Evolutionary conservation across 768 basidiomycete species (phyloP).

Genomic region (Crucibulum laeve): DNA sequence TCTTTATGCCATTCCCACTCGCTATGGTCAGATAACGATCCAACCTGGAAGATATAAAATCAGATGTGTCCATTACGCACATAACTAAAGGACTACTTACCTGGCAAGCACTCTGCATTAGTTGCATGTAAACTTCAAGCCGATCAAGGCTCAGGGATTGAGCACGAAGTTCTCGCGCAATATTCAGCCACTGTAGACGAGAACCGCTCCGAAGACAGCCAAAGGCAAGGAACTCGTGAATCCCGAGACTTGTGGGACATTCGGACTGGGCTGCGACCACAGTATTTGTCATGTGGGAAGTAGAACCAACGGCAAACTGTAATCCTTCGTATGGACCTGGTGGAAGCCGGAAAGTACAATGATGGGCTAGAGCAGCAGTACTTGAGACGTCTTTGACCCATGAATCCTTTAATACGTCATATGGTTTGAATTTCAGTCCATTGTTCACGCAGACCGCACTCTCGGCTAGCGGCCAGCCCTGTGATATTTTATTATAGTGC

Average conservation of each 20-base stretch:
- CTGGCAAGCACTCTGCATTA: slow-evolving; percentile 42
- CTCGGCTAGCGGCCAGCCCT: slow-evolving; percentile 10
- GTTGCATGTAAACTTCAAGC: slow-evolving; percentile 34
- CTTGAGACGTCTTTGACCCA: slow-evolving; percentile 13
- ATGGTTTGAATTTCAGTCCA: slow-evolving; percentile 22
- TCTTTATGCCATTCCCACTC: slow-evolving; percentile 35
- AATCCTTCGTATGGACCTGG: slow-evolving; percentile 25
- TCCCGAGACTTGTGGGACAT: slow-evolving; percentile 32
- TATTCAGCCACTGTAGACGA: slow-evolving; percentile 46
- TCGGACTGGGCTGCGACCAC: slow-evolving; percentile 35
- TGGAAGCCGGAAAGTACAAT: slow-evolving; percentile 26
- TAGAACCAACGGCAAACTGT: slow-evolving; percentile 28
- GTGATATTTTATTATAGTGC: slow-evolving; percentile 20
- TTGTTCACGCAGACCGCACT: slow-evolving; percentile 20
- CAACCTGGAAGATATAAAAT: not conserved
- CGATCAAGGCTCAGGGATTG: slow-evolving; percentile 31
- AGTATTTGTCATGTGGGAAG: slow-evolving; percentile 37
- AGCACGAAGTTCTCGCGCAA: slow-evolving; percentile 39
- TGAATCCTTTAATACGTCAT: slow-evolving; percentile 12
- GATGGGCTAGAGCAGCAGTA: slow-evolving; percentile 8
- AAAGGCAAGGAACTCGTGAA: slow-evolving; percentile 45
- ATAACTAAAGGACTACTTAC: too few relatives aligned
- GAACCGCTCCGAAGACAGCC: slow-evolving; percentile 39
- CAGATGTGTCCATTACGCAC: too few relatives aligned
- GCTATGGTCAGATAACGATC: not conserved